Conservation (phyloP, 129 eudicot genomes). For the Flaveria brownii region DNA sequence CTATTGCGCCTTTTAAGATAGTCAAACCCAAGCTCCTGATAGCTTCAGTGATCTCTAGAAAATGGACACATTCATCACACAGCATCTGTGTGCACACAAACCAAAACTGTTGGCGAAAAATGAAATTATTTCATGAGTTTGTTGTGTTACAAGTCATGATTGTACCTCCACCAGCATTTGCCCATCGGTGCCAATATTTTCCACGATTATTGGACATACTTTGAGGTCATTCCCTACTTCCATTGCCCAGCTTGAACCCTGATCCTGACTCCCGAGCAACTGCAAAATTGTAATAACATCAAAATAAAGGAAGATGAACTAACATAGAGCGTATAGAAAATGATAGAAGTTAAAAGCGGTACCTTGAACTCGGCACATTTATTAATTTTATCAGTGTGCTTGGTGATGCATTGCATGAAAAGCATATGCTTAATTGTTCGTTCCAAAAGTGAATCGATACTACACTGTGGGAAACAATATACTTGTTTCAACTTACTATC, state of each 20-base stretch:
- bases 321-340: not conserved
- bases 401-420: slow-evolving; percentile 63
- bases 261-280: slow-evolving; percentile 53
- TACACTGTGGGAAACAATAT: slow-evolving; percentile 75
- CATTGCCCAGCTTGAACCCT: slow-evolving; percentile 95
- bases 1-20: slow-evolving; percentile 76
- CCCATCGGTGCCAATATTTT: slow-evolving; percentile 68
- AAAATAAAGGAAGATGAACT: not conserved
- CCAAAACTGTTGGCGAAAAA: slow-evolving; percentile 4
- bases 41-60: slow-evolving; percentile 72
- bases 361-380: slow-evolving; percentile 70
- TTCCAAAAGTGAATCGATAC: slow-evolving; percentile 93
- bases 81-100: slow-evolving; percentile 54
- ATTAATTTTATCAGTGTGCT: slow-evolving; percentile 74
- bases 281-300: slow-evolving; percentile 31
- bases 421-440: slow-evolving; percentile 86
- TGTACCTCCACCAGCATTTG: slow-evolving; percentile 83
- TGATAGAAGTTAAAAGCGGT: slow-evolving; percentile 10
- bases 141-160: slow-evolving; percentile 13
- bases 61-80: slow-evolving; percentile 59
- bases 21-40: slow-evolving; percentile 77
- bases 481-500: slow-evolving; percentile 26
- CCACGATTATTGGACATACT: slow-evolving; percentile 79
- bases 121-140: not conserved
- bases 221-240: slow-evolving; percentile 73